These are phyloP conservation scores for Moringa oleifera DNA, from an alignment of 345 rosid species.

Conservation along the genomic window DNA sequence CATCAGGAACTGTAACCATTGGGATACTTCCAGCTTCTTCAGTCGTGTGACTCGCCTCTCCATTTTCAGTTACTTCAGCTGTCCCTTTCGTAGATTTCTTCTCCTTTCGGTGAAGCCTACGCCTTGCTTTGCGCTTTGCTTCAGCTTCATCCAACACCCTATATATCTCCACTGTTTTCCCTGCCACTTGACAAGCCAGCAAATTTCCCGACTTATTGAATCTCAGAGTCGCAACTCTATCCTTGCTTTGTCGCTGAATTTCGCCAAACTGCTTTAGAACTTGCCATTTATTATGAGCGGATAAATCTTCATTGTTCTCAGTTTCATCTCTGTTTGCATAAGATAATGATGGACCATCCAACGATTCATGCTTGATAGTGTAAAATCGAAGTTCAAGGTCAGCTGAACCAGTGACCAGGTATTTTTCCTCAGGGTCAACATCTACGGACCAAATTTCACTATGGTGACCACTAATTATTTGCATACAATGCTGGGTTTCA, in stretches of 20 bases:
- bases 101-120: conserved; percentile 84
- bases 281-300: conserved; percentile 62
- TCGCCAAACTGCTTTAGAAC: conserved; percentile 71
- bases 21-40: conserved; percentile 32
- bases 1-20: conserved; percentile 50
- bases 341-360: conserved; percentile 19
- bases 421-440: conserved; percentile 75
- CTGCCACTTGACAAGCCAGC: conserved; percentile 90
- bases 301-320: conserved; percentile 30
- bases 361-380: conserved; percentile 43
- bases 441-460: conserved; percentile 96
- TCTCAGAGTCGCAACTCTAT: conserved; percentile 77
- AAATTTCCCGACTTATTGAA: conserved; percentile 67
- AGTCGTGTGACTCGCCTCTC: conserved; percentile 27
- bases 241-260: conserved; percentile 78
- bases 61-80: conserved; percentile 30
- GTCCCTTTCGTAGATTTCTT: conserved; percentile 62
- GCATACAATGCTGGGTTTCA: conserved; percentile 91
- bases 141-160: conserved; percentile 66
- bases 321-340: conserved; percentile 26
- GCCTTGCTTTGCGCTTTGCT: conserved; percentile 83
- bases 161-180: conserved; percentile 76
- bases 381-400: conserved; percentile 80
- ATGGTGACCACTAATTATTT: conserved; percentile 90
- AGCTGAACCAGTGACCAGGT: conserved; percentile 83